Base-by-base conservation (phyloP, 352 stramenopile genomes). In the Pythium phragmiticola region DNA sequence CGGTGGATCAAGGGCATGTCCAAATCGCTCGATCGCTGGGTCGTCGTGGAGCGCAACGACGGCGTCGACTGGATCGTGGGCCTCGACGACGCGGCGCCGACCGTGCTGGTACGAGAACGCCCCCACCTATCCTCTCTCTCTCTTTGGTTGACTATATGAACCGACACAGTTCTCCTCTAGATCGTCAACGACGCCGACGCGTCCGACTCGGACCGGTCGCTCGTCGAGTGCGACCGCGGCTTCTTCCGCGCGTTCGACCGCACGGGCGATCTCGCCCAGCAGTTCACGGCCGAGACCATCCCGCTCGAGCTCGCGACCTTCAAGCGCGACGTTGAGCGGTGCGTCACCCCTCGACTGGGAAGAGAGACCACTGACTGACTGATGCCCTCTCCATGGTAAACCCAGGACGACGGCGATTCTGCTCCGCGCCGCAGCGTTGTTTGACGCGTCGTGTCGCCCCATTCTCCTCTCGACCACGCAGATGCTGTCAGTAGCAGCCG, bases 271-370 rank as follows among this genome's bases (percentile, higher is more conserved):
- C 60, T 68, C 49, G 43, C 65, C 23, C 75, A 87, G 48, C 78
- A 82, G 39, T 92, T 92, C 65, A 89, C 80, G 17, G 61, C 69
- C 39, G 76, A 90, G 51, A 87, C 81, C 13, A 75, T 88, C 39
- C 83, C 83, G 19, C 76, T 78, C 14, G 21, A 48, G 17, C 59
- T 68, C 0, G 26, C 41, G 3, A 17, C 16, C 4, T 47, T 72
- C 13, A 34, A 47, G 13, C 33, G n/a, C 6, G 57, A 70, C 51
- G 50, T 43, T 23, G 13, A 66, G 7, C 23, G 51, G 45, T 63
- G n/a, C 2, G 61, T 63, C 14, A 21, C 28, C 28, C 21, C 5
- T 33, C 16, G 17, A 11, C 47, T 41, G 11, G 17, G n/a, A 6
- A 48, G 14, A 48, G n/a, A 19, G 26, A 33, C 49, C 45, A 17